Evolutionary conservation across 495 filamentous ascomycete species (phyloP).

Genomic region (Xylaria sp.): DNA sequence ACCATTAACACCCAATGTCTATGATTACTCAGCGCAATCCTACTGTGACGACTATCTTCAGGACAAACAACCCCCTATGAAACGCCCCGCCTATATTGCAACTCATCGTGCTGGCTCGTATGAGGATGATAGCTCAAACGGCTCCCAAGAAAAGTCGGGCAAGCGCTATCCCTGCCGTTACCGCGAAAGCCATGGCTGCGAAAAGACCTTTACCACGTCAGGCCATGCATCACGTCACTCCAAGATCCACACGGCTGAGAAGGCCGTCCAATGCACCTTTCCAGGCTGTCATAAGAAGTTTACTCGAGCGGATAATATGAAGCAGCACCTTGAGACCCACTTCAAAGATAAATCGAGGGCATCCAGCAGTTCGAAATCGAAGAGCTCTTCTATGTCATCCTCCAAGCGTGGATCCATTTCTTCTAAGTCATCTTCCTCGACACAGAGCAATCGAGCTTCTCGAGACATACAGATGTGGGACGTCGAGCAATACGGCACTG

Average conservation of each 20-base stretch:
- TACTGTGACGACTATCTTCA: conserved; percentile 49
- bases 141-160: conserved; percentile 46
- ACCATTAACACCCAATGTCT: conserved; percentile 55
- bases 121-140: conserved; percentile 49
- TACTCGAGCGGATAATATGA: conserved; percentile 98
- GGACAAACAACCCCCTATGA: conserved; percentile 34
- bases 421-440: conserved; percentile 40
- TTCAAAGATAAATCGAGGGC: conserved; percentile 60
- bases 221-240: conserved; percentile 96
- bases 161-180: conserved; percentile 74
- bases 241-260: conserved; percentile 96
- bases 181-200: conserved; percentile 70
- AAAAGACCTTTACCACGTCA: conserved; percentile 91
- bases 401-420: conserved; percentile 43
- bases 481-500: conserved; percentile 33
- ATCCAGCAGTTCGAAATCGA: conserved; percentile 38
- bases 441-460: conserved; percentile 33
- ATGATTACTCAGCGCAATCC: conserved; percentile 44
- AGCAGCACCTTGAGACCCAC: conserved; percentile 94
- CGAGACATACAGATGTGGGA: conserved; percentile 45
- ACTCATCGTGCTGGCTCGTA: conserved; percentile 47
- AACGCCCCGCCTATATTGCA: conserved; percentile 39
- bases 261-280: conserved; percentile 86
- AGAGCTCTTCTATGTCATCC: conserved; percentile 46
- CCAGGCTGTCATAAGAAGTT: conserved; percentile 85